Base-by-base conservation (phyloP, 176 grass and related monocot species). In the Chloris gayana region DNA sequence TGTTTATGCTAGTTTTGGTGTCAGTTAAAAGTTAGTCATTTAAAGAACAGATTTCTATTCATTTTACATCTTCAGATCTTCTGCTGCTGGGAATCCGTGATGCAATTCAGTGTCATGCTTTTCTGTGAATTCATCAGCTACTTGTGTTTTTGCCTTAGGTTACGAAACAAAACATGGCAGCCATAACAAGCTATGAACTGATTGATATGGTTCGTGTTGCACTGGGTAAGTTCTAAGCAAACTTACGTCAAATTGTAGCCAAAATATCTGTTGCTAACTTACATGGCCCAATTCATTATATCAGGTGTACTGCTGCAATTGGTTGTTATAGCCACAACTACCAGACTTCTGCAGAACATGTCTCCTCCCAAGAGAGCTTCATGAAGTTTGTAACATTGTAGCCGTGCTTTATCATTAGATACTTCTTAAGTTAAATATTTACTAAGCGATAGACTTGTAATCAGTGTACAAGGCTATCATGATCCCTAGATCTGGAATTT, bases 321-420 rank as follows among this genome's bases (percentile, higher is more conserved):
- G 72, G 69, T 92, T 45, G 83, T 97, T 31, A 88, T 97, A 37
- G 85, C 81, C 30, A 97, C 91, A 58, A 87, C 87, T 17, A 74
- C 88, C 6, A 76, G 84, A n/a, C 89, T 97, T 79, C 69, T 89
- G 64, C 89, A 90, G 56, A 97, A 97, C 64, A 94, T 97, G 94
- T 97, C 94, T 85, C 85, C 91, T 61, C 80, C 86, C 32, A 94
- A 83, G 83, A 90, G 87, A 86, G 85, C 77, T 45, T 90, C 89
- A 78, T 94, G 86, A 85, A 60, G 41, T 42, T 46, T 62, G 11
- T 85, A 37, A 37, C 14, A 44, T 53, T 30, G 25, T 66, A 73
- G 37, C 2, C 59, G 47, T 78, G 67, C 10, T 82, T 46, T 50
- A 69, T 66, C 72, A 34, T 62, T 72, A 85, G 35, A 81, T 69